A percentile compares a stretch with the other conserved stretches of the same genome.
Evolutionary conservation across 2,329 filamentous ascomycete genomes (phyloP).

Genomic region (Botrytis fragariae): DNA sequence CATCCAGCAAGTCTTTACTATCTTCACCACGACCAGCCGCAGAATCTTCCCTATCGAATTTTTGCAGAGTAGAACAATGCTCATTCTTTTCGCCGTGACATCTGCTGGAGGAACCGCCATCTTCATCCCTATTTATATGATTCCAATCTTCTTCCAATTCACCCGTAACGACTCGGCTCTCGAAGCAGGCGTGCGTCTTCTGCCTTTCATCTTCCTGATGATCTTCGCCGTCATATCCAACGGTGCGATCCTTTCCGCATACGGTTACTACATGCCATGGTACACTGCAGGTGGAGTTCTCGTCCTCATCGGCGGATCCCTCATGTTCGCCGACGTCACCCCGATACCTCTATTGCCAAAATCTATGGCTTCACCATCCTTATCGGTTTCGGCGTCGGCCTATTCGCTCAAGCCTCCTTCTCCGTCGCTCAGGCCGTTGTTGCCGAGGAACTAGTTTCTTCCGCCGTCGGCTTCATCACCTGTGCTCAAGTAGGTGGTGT

Average conservation of each 20-base stretch:
- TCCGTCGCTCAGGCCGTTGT: background rate
- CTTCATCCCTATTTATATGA: constrained; percentile 42
- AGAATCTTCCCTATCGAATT: constrained; percentile 38
- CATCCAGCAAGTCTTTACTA: constrained; percentile 33
- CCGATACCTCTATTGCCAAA: constrained; percentile 28
- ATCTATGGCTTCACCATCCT: constrained; percentile 40
- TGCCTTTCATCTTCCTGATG: constrained; percentile 41
- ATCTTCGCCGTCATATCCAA: constrained; percentile 39
- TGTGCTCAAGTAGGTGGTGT: constrained; percentile 41
- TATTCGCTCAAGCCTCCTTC: background rate
- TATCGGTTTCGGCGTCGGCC: constrained; percentile 42
- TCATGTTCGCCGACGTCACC: constrained; percentile 38
- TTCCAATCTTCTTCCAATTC: constrained; percentile 52
- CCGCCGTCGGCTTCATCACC: constrained; percentile 43
- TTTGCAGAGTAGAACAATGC: constrained; percentile 41
- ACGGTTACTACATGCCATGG: constrained; percentile 44
- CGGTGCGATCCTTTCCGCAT: constrained; percentile 38
- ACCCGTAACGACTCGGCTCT: constrained; percentile 49
- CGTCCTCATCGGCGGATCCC: constrained; percentile 32
- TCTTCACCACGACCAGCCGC: constrained; percentile 32
- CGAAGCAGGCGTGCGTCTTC: constrained; percentile 42
- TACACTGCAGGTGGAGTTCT: constrained; percentile 41
- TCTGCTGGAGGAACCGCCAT: constrained; percentile 38
- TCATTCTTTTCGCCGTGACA: constrained; percentile 40
- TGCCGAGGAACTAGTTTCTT: constrained; percentile 34